phyloP scores from a whole-genome alignment of 495 filamentous ascomycete genomes.

The Trichoderma orchidacearum region DNA sequence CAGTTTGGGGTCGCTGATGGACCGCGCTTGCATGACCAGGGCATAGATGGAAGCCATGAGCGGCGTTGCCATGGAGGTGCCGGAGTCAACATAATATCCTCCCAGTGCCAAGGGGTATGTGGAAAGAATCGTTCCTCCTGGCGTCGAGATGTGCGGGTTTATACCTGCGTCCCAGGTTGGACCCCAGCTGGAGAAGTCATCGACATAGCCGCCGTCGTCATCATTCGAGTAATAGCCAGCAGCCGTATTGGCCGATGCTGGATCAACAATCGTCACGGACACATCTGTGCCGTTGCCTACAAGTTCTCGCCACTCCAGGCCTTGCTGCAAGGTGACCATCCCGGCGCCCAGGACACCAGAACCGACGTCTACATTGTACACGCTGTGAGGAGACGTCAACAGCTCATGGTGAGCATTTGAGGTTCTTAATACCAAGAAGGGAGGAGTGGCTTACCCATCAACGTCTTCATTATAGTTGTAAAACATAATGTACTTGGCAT shows the following conservation, averaged over 20 bases:
- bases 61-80: slow-evolving; percentile 50
- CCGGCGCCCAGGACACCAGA: slow-evolving; percentile 17
- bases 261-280: slow-evolving; percentile 26
- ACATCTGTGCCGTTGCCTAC: slow-evolving; percentile 23
- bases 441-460: not conserved
- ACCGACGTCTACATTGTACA: slow-evolving; percentile 19
- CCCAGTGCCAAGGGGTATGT: slow-evolving; percentile 39
- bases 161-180: slow-evolving; percentile 40
- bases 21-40: slow-evolving; percentile 33
- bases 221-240: slow-evolving; percentile 22
- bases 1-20: slow-evolving; percentile 31
- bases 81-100: slow-evolving; percentile 39
- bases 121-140: slow-evolving; percentile 42
- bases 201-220: slow-evolving; percentile 26
- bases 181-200: slow-evolving; percentile 41
- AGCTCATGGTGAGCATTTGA: not conserved
- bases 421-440: not conserved
- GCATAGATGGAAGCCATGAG: slow-evolving; percentile 40
- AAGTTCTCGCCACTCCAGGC: slow-evolving; percentile 24
- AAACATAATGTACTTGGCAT: slow-evolving; percentile 41
- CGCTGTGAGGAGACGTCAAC: not conserved
- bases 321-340: slow-evolving; percentile 31
- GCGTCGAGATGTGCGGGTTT: slow-evolving; percentile 38
- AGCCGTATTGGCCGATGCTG: slow-evolving; percentile 21
- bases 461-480: slow-evolving; percentile 34